Evolutionary conservation across 441 rosid species (phyloP).

Genomic region (Isatis lusitanica): DNA sequence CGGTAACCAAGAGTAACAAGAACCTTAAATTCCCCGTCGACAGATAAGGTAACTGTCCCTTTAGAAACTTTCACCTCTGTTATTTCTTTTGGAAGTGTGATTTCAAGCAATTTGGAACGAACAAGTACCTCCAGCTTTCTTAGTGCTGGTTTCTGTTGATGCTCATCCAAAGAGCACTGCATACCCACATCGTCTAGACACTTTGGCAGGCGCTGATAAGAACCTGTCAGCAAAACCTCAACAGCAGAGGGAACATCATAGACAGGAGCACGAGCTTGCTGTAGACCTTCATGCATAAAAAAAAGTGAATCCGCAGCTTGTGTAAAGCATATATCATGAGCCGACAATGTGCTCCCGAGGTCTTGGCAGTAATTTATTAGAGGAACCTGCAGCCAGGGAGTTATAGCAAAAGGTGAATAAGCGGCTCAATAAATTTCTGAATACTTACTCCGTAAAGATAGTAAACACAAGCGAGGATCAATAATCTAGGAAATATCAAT

Average conservation of each 20-base stretch:
- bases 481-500: not conserved
- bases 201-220: slow-evolving; percentile 89
- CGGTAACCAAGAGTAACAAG: slow-evolving; percentile 97
- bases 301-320: slow-evolving; percentile 95
- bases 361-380: slow-evolving; percentile 87
- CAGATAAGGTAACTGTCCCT: slow-evolving; percentile 83
- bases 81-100: slow-evolving; percentile 77
- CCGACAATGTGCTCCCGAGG: slow-evolving; percentile 83
- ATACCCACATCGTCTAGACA: slow-evolving; percentile 89
- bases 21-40: slow-evolving; percentile 93
- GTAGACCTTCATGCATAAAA: slow-evolving; percentile 98
- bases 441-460: not conserved
- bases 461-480: not conserved
- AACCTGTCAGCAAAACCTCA: slow-evolving; percentile 88
- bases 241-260: slow-evolving; percentile 97
- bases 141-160: slow-evolving; percentile 84
- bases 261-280: slow-evolving; percentile 97
- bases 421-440: not conserved
- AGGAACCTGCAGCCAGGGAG: slow-evolving; percentile 70
- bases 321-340: slow-evolving; percentile 90
- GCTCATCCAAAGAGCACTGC: slow-evolving; percentile 67
- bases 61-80: slow-evolving; percentile 79
- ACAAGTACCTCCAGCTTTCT: slow-evolving; percentile 87
- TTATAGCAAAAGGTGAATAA: slow-evolving; percentile 18
- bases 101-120: slow-evolving; percentile 87